Evolutionary conservation across 768 basidiomycete species (phyloP), one percentile per base, ranked within the genome.

Genomic region (Pleurotus giganteus): DNA sequence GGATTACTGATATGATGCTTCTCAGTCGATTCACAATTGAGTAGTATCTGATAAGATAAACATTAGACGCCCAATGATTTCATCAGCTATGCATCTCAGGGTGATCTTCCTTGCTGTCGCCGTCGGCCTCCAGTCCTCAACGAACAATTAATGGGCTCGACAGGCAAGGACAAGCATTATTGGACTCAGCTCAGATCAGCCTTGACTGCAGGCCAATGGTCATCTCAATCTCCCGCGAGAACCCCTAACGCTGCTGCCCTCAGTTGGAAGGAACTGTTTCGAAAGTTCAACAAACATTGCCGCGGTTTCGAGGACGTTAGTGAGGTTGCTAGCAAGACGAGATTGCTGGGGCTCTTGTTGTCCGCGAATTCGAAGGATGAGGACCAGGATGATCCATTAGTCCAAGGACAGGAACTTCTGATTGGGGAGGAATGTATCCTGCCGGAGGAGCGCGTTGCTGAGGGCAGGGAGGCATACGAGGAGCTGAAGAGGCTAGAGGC

Each of bases 241-340:
- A 71, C 80, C 0, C 77, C 76, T 27, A 80, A 81, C 27, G 86
- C 80, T 12, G 57, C 63, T 0, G 60, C 67, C 3, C 66, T 94
- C 13, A 72, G 84, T 9, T 94, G 92, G 92, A 75, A 84, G 1
- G 88, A 91, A 63, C 80, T 94, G 11, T 70, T 94, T 36, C 81
- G 89, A 59, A 94, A 94, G 69, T 92, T 91, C 73, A 85, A 88
- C 66, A 94, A 94, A 59, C 92, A 94, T 60, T 88, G 86, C 62
- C 68, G 67, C 4, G 85, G 86, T 0, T 83, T 77, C 60, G 61
- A 67, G 57, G 84, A 85, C 55, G 73, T 88, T 12, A 76, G 83
- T 2, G 83, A 87, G 60, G 74, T 90, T 56, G 88, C 86, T 15
- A 80, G 76, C 0, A 83, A 87, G 61, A 90, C 83, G 0, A 86